Base-by-base conservation (phyloP, 768 basidiomycete genomes). In the Cyclocybe aegerita region DNA sequence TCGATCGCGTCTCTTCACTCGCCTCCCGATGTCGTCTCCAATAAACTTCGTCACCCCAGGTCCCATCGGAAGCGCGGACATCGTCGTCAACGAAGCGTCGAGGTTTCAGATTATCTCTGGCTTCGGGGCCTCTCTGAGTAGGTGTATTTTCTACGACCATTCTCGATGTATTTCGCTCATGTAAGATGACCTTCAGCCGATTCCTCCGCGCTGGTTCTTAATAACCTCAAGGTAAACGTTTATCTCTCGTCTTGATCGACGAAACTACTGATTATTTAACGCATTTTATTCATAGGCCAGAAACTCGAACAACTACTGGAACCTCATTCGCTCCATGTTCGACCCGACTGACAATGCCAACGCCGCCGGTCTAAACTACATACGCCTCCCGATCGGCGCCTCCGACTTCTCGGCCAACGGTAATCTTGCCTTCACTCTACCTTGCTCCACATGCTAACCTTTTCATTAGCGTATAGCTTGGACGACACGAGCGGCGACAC, bases 381-480 rank as follows among this genome's bases (percentile, higher is more conserved):
- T 90, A 43, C 80, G 88, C 8, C 71, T 90, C 35, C 79, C 88
- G 0, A 73, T 90, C 10, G 88, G 88, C 10, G 84, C 88, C 4
- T 79, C 85, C 3, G 88, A 90, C 65, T 90, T 90, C 60, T 88
- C 88, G 9, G 68, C 78, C 3, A 70, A 57, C 3, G 55, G 86
- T 85, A 50, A 39, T 50, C 37, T 17, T 40, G 4, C n/a, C 38
- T 11, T 30, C 11, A 10, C n/a, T 3, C 11, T 14, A 17, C 31
- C 40, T 66, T 48, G 5, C 33, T 31, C 1, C n/a, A 9, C 16
- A 14, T 14, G 9, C 40, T 16, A 30, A 31, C 42, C 11, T 1
- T n/a, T 16, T 39, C 12, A 44, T 1, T 42, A 78, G 88, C 70
- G 1, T 90, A 90, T 59, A 88, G 79, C 44, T 78, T 82, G 52